Evolutionary conservation across 805 yeast genomes (phyloP), one percentile per base, ranked within the genome.

Genomic region (Saturnispora quitensis): DNA sequence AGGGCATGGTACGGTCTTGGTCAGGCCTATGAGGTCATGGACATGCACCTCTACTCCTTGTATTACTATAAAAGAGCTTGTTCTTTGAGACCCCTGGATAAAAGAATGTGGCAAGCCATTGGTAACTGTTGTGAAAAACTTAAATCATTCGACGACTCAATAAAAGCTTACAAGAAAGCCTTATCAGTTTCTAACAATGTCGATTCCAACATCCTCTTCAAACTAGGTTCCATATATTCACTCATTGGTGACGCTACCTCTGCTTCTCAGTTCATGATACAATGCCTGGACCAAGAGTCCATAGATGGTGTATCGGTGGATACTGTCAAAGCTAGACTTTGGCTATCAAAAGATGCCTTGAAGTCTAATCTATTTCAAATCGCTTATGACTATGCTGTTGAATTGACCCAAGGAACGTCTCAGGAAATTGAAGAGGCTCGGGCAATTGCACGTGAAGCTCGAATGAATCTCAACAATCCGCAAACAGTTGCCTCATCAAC

Each of bases 1-100:
- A 73, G 96, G 48, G 98, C 98, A 0, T 93, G 99, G 99, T 93
- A 91, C 66, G 99, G 99, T 2, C 72, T 93, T 49, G 99, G 99
- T 0, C 98, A 93, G 68, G 98, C 98, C 1, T 93, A 93, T 64
- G 99, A 93, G 66, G 96, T 93, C 10, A 71, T 91, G 51, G 97
- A 91, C 59, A 91, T 91, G 97, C 93, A 88, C 63, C 72, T 87
- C 54, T 93, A 90, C 62, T 90, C 98, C 0, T 71, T 90, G 43
- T 91, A 89, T 66, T 93, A 93, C 65, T 93, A 89, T 65, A 97
- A 93, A 68, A 75, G 84, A 47, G 96, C 98, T 0, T 84, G 96
- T 49, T 78, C 89, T 12, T 72, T 93, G 57, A 89, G 86, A 60
- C 97, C 97, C 1, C 68, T 81, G 44, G 99, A 93, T 62, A 83